phyloP scores from a whole-genome alignment of 2,329 filamentous ascomycete species.

The Pseudogymnoascus sp. region DNA sequence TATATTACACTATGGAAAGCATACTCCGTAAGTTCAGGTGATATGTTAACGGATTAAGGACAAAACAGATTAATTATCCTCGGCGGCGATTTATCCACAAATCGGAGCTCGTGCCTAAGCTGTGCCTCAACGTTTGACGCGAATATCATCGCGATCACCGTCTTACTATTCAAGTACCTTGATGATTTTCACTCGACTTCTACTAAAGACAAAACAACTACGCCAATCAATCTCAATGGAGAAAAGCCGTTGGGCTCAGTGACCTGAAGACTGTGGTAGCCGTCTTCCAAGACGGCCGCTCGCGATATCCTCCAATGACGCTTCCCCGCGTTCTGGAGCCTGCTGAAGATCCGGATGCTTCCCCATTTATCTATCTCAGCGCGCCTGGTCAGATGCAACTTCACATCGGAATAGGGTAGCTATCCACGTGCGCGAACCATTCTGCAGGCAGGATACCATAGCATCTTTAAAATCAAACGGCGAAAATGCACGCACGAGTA shows the following conservation, averaged over 20 bases:
- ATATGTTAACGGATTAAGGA: background rate
- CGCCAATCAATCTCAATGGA: background rate
- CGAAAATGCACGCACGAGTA: background rate
- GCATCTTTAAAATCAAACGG: too few species aligned
- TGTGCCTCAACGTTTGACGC: background rate
- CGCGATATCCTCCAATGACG: background rate
- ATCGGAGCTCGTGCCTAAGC: background rate
- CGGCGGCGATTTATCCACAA: background rate
- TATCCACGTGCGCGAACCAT: background rate
- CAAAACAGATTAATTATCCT: background rate
- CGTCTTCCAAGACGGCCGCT: background rate
- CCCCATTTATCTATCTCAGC: background rate
- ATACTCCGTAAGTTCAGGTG: background rate
- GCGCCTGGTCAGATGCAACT: background rate
- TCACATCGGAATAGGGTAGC: background rate
- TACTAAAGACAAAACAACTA: background rate
- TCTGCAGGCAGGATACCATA: background rate
- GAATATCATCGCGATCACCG: background rate
- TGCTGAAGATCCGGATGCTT: background rate
- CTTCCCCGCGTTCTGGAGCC: background rate
- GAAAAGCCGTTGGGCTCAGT: background rate
- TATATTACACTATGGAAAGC: background rate
- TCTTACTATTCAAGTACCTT: background rate
- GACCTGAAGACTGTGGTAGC: background rate
- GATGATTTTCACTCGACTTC: background rate